Base-by-base conservation (phyloP, 176 grass and related monocot species). In the Saccharum spontaneum region DNA sequence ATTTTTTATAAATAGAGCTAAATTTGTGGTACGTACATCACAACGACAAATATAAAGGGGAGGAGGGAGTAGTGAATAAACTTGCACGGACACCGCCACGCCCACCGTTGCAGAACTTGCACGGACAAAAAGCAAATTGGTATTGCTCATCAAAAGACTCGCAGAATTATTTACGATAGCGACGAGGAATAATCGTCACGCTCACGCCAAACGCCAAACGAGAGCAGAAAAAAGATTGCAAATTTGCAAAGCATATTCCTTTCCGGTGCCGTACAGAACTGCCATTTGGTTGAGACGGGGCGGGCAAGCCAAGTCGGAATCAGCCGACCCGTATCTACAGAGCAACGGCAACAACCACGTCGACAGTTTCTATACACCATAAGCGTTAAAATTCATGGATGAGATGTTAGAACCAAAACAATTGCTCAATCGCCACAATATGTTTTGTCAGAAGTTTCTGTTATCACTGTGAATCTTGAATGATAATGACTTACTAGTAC, bases 401-500 rank as follows among this genome's bases (percentile, higher is more conserved):
- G 49, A 14, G 33, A 26, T 77, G 39, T 1, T 10, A 2, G n/a
- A 11, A 57, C 28, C 20, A 6, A 44, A 36, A 6, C 31, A 80
- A 65, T 6, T n/a, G 28, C 11, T 69, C 4, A 0, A 44, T 86
- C 4, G 6, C n/a, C 38, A 70, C 6, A 39, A 37, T 20, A 73
- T 73, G 26, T 63, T 77, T 23, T 44, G 6, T 11, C 48, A 77
- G 65, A 46, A 70, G 20, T 75, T 16, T 57, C 48, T 48, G 26
- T 57, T 67, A 45, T 76, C 26, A 39, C 68, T 38, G 22, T 28
- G 64, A 83, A 40, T 9, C 39, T 45, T 40, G 9, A 74, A 60
- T 68, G 2, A 61, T 75, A n/a, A 36, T 36, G 34, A 87, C 46
- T 15, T 48, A 76, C 30, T 28, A 54, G 1, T 82, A 86, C 84